These are phyloP conservation scores for Daldinia vernicosa DNA, from an alignment of 495 filamentous ascomycete genomes.

Conservation along the genomic window DNA sequence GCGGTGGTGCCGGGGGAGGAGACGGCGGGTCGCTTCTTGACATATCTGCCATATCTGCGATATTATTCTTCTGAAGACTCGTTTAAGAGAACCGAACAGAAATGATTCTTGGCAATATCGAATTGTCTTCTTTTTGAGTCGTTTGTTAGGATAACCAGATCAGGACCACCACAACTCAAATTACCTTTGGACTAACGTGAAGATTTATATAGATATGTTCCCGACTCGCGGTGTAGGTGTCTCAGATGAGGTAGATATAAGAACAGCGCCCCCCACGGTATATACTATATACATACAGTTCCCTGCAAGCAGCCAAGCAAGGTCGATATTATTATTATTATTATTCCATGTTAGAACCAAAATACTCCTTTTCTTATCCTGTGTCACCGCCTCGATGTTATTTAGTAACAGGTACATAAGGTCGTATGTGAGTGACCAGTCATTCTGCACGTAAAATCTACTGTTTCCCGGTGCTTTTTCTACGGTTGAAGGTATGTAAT, in stretches of 20 bases:
- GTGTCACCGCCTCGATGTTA: constrained; percentile 27
- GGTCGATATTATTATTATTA: constrained; percentile 2
- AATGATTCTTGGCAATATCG: not conserved
- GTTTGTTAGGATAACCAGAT: not conserved
- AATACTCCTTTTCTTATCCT: constrained; percentile 1
- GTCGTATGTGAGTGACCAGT: constrained; percentile 15
- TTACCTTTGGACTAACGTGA: constrained; percentile 2
- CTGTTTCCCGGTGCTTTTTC: not conserved
- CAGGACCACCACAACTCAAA: not conserved
- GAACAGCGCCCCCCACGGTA: not conserved
- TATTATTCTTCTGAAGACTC: not conserved
- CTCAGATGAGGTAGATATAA: not conserved
- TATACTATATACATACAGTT: not conserved
- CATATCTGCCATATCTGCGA: constrained; percentile 33
- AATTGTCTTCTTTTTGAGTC: not conserved
- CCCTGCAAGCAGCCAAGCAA: constrained; percentile 7
- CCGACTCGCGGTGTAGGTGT: not conserved
- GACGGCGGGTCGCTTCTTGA: constrained; percentile 56
- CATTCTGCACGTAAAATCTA: constrained; percentile 10
- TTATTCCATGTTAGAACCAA: not conserved
- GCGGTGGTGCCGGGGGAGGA: constrained; percentile 57
- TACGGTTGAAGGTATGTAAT: not conserved
- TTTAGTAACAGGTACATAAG: not conserved
- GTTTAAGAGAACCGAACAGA: not conserved
- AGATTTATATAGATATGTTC: constrained; percentile 16